phyloP scores from a whole-genome alignment of 225 moss, liverwort and hornwort species.

The Pleurozium schreberi region DNA sequence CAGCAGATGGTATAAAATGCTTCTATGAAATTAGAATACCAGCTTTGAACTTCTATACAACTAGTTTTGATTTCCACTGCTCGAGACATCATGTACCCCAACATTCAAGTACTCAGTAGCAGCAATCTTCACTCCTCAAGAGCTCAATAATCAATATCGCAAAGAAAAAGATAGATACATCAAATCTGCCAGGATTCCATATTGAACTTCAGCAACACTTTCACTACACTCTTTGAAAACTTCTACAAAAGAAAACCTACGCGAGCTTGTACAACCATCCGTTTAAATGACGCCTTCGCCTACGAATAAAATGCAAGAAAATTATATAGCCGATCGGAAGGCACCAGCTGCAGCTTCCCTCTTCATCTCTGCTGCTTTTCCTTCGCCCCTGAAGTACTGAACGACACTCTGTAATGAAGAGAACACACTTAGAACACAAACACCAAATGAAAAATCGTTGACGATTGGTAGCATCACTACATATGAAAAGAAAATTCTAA shows the following conservation, averaged over 20 bases:
- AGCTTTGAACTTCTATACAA: neutral
- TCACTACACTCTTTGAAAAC: neutral
- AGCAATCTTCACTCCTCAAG: neutral
- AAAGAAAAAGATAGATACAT: neutral
- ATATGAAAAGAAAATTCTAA: neutral
- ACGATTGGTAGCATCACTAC: neutral
- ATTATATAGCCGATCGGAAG: conserved; percentile 59
- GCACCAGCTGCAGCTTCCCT: conserved; percentile 58
- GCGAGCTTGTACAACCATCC: conserved; percentile 9
- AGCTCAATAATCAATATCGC: neutral
- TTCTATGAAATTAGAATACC: neutral
- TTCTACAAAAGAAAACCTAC: conserved; percentile 6
- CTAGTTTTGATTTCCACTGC: neutral
- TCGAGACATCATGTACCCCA: neutral
- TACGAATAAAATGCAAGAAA: neutral
- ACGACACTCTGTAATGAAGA: conserved; percentile 55
- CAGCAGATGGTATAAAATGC: too few relatives aligned
- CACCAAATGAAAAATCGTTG: neutral
- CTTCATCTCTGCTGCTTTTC: conserved; percentile 77
- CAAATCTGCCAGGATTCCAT: neutral
- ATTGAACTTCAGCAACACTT: neutral
- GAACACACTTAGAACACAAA: neutral
- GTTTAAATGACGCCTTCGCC: neutral
- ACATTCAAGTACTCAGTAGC: neutral
- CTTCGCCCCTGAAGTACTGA: conserved; percentile 87